phyloP scores from a whole-genome alignment of 1,284 basidiomycete species.

The Vanrija pseudolonga region DNA sequence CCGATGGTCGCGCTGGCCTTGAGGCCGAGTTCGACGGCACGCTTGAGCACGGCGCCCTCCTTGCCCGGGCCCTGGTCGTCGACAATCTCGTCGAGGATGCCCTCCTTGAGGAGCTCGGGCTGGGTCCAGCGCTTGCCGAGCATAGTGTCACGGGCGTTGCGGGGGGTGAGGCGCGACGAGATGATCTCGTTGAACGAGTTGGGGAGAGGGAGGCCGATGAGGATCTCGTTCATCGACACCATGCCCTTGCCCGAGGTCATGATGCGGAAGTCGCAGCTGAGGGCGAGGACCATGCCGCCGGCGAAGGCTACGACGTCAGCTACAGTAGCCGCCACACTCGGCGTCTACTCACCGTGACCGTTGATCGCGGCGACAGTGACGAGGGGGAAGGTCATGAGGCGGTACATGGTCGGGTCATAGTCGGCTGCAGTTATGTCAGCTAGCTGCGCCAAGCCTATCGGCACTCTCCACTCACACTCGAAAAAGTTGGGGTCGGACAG shows the following conservation, averaged over 20 bases:
- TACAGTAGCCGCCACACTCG: neutral
- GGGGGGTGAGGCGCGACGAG: conserved; percentile 62
- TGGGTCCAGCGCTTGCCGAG: conserved; percentile 79
- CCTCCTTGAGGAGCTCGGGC: conserved; percentile 62
- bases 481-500: conserved; percentile 69
- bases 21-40: conserved; percentile 48
- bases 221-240: conserved; percentile 92
- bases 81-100: conserved; percentile 70
- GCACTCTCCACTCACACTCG: conserved; percentile 58
- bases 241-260: conserved; percentile 81
- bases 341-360: conserved; percentile 59
- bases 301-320: conserved; percentile 61
- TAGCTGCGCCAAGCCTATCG: neutral
- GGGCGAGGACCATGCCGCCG: conserved; percentile 72
- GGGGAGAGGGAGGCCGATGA: conserved; percentile 77
- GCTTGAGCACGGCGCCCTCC: conserved; percentile 56
- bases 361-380: conserved; percentile 79
- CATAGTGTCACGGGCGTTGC: conserved; percentile 68
- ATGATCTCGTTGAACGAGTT: conserved; percentile 66
- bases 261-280: conserved; percentile 83
- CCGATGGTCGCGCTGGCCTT: conserved; percentile 48
- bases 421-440: conserved; percentile 32
- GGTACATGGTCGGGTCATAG: conserved; percentile 42
- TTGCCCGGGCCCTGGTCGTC: conserved; percentile 52
- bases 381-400: conserved; percentile 51